Base-by-base conservation (phyloP, 176 grass and related monocot species). In the Melocanna baccifera region DNA sequence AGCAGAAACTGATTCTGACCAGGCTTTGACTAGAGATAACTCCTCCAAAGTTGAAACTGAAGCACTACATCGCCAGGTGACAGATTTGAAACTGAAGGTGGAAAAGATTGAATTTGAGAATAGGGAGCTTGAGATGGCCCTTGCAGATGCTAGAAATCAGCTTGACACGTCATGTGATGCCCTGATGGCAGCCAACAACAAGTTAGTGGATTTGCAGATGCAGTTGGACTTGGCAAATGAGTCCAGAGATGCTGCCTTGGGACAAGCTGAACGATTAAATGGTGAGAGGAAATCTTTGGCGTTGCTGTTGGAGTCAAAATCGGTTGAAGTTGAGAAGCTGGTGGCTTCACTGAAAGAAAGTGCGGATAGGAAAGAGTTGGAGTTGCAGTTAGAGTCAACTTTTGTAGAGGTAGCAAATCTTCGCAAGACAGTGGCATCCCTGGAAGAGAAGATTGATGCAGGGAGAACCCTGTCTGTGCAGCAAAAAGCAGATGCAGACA, bases 91-190 rank as follows among this genome's bases (percentile, higher is more conserved):
- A 56, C 78, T 34, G 40, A 86, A 94, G 65, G 34, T 96, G 63
- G 82, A 76, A 48, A 92, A 84, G 74, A 79, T 96, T 9, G 93
- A 91, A 83, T 53, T 32, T 75, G 97, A 99, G 81, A 96, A 92
- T 86, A 73, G 9, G 39, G 90, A 92, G 37, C 77, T 99, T 65
- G 83, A 76, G 73, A 61, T 59, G 71, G 87, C 86, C 76, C 81
- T 96, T 61, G 88, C 63, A 67, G 97, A 88, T n/a, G 84, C 88
- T 53, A 88, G 65, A 79, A 77, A 71, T 74, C 91, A 92, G 70
- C 83, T 93, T 68, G 84, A 87, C 19, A 37, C 67, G 23, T 90
- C 91, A 37, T 74, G 80, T 69, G 84, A 90, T 73, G 64, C 73
- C 7, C 67, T 95, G 25, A 78, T 28, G 30, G 90, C 42, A 43